These are phyloP conservation scores for Steccherinum ochraceum DNA, from an alignment of 768 basidiomycete genomes.

Conservation along the genomic window DNA sequence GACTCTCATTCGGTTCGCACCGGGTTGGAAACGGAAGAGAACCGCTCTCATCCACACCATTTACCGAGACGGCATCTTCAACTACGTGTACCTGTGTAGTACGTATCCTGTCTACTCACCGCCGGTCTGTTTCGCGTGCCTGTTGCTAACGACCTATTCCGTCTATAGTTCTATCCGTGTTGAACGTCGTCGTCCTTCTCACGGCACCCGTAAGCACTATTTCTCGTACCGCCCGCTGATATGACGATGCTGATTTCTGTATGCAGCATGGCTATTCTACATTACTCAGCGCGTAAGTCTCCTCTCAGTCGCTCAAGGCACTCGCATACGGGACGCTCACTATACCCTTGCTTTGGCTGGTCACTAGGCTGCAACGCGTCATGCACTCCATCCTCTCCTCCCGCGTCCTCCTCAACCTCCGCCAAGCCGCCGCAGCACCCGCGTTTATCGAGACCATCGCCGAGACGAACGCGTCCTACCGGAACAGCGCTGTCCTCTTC, in stretches of 20 bases:
- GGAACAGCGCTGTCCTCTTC: no score
- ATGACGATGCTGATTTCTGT: no score
- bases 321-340: no score
- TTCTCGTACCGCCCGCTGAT: no score
- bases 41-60: constrained; percentile 3
- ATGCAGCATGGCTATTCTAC: constrained; percentile 3
- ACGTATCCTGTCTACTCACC: background rate
- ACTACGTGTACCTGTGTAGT: constrained; percentile 9
- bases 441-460: background rate
- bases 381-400: constrained; percentile 9
- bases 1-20: background rate
- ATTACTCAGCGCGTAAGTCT: constrained; percentile 7
- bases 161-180: constrained; percentile 5
- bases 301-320: background rate
- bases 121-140: background rate
- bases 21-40: background rate
- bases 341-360: background rate
- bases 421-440: constrained; percentile 1
- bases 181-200: constrained; percentile 6
- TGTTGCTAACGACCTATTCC: background rate
- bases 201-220: constrained; percentile 4
- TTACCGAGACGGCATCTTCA: constrained; percentile 7
- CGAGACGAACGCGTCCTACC: no score
- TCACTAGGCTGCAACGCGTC: constrained; percentile 6
- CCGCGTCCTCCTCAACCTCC: constrained; percentile 11